phyloP scores from a whole-genome alignment of 306 rosid genomes.

The Pterocarpus santalinus region DNA sequence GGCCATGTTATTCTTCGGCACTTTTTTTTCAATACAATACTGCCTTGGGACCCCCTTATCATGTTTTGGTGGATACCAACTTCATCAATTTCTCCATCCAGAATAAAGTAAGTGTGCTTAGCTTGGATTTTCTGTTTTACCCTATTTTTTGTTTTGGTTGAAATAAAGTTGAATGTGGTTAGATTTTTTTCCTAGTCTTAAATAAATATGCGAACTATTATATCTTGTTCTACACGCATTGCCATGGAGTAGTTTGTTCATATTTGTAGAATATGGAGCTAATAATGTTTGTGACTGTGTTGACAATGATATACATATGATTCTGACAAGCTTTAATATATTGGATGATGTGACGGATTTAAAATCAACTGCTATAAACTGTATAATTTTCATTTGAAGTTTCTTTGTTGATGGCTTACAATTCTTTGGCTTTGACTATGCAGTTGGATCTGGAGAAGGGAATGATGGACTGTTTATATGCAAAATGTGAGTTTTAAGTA shows the following conservation, averaged over 20 bases:
- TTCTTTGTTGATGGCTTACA: constrained; percentile 29
- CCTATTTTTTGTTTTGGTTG: background rate
- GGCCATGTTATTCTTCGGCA: constrained; percentile 80
- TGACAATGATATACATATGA: constrained; percentile 15
- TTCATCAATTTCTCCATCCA: constrained; percentile 96
- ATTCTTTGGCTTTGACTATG: constrained; percentile 32
- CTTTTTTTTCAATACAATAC: constrained; percentile 90
- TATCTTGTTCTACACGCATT: constrained; percentile 2
- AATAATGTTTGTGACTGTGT: background rate
- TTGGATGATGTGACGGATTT: constrained; percentile 4
- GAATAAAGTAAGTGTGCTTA: constrained; percentile 74
- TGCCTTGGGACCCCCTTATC: constrained; percentile 91
- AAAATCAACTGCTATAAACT: background rate
- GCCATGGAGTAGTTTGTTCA: background rate
- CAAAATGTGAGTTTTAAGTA: constrained; percentile 79
- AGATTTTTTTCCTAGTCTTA: background rate
- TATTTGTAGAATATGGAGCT: background rate
- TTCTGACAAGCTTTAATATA: background rate
- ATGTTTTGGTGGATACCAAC: constrained; percentile 88
- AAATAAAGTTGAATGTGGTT: background rate
- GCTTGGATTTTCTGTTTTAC: background rate
- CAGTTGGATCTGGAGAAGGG: constrained; percentile 96
- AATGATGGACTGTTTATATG: constrained; percentile 95
- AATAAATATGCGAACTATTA: background rate
- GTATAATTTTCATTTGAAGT: background rate